These are phyloP conservation scores for Acanthochlamys bracteata DNA, from an alignment of 106 monocot species.

Conservation along the genomic window DNA sequence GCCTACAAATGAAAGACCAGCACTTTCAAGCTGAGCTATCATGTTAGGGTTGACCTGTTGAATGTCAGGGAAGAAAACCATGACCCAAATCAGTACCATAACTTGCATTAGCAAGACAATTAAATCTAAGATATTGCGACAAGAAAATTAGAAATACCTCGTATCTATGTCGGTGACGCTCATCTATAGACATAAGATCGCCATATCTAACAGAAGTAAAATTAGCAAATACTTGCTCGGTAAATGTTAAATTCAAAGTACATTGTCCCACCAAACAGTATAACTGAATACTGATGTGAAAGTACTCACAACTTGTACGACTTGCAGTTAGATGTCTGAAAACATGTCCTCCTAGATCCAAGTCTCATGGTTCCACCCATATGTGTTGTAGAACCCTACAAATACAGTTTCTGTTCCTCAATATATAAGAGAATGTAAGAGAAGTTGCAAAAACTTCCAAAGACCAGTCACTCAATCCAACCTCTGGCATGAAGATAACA, in stretches of 20 bases:
- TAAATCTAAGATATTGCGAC: too few species aligned
- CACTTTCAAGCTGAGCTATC: conserved; percentile 59
- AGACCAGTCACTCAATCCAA: conserved; percentile 9
- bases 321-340: conserved; percentile 48
- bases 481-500: conserved; percentile 98
- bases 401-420: not conserved
- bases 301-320: conserved; percentile 33
- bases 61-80: too few species aligned
- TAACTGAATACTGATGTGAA: not conserved
- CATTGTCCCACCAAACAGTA: too few species aligned
- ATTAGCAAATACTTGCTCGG: too few species aligned
- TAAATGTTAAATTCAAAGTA: too few species aligned
- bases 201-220: conserved; percentile 47
- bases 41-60: conserved; percentile 89
- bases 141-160: too few species aligned
- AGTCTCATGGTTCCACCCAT: conserved; percentile 98
- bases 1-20: conserved; percentile 89
- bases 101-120: too few species aligned
- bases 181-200: conserved; percentile 56
- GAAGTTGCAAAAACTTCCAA: too few species aligned
- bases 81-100: too few species aligned
- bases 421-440: not conserved
- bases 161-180: conserved; percentile 89
- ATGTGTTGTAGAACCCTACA: conserved; percentile 95
- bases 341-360: conserved; percentile 79